Conservation (phyloP, 768 basidiomycete genomes). For the Termitomyces sp. region DNA sequence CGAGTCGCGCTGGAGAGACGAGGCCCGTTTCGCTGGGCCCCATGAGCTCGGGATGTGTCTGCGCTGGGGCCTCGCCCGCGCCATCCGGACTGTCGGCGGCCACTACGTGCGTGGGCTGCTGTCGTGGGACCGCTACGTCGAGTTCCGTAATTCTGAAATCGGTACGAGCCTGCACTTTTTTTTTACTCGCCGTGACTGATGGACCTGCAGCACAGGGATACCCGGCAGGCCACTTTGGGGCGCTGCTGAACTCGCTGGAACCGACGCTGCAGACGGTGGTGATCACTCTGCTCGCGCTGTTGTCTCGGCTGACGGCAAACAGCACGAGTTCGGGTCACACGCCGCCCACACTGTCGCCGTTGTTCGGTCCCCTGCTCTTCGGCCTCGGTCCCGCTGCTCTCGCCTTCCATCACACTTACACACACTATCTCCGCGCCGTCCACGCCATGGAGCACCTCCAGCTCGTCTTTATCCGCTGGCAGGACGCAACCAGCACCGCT, state of each 20-base stretch:
- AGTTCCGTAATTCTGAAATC: slow-evolving; percentile 80
- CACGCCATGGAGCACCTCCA: slow-evolving; percentile 91
- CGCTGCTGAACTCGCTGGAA: slow-evolving; percentile 53
- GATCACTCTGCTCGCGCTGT: slow-evolving; percentile 70
- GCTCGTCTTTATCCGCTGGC: slow-evolving; percentile 85
- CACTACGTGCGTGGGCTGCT: slow-evolving; percentile 79
- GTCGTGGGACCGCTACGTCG: slow-evolving; percentile 77
- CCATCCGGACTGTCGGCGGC: slow-evolving; percentile 64
- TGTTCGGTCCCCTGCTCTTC: slow-evolving; percentile 88
- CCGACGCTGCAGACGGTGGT: slow-evolving; percentile 56
- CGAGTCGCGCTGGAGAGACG: slow-evolving; percentile 66
- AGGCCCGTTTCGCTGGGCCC: slow-evolving; percentile 78
- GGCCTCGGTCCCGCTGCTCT: slow-evolving; percentile 58
- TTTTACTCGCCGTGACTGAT: background rate
- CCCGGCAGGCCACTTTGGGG: slow-evolving; percentile 66
- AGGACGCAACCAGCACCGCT: slow-evolving; percentile 54
- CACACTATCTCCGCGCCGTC: slow-evolving; percentile 72
- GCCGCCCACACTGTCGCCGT: slow-evolving; percentile 81
- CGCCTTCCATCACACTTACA: slow-evolving; percentile 44
- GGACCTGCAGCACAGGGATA: slow-evolving; percentile 49
- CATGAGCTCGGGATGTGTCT: slow-evolving; percentile 90
- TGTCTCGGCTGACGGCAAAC: slow-evolving; percentile 79
- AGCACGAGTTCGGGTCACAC: slow-evolving; percentile 85
- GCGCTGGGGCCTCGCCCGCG: slow-evolving; percentile 86
- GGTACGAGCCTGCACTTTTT: slow-evolving; percentile 41